Percentiles rank a stretch among this genome's conserved stretches.
Evolutionary conservation across 176 grass and related monocot species (phyloP).

Genomic region (Aegilops umbellulata): DNA sequence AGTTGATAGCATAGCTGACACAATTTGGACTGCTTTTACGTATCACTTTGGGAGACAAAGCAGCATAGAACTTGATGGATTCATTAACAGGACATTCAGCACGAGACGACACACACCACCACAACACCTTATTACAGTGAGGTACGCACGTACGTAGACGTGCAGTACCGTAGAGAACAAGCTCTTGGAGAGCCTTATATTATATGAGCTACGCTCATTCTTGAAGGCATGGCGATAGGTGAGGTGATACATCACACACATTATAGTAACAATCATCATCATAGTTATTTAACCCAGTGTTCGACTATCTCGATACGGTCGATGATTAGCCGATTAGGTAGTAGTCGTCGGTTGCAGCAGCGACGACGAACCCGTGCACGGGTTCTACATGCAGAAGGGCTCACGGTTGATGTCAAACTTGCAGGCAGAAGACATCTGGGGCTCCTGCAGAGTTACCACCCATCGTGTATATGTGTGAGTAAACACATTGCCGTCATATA

Average conservation of each 20-base stretch:
- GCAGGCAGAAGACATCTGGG: slow-evolving; percentile 66
- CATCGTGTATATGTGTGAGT: too few relatives aligned
- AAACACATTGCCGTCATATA: too few relatives aligned
- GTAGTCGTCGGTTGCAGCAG: neutral
- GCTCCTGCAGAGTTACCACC: slow-evolving; percentile 60
- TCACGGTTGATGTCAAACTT: slow-evolving; percentile 60
- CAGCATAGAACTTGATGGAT: neutral
- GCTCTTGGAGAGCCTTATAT: neutral
- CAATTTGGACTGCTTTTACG: neutral
- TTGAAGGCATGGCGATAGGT: neutral
- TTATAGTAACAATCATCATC: neutral
- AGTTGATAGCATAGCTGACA: too few relatives aligned
- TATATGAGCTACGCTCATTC: neutral
- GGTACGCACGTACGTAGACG: neutral
- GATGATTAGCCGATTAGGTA: neutral
- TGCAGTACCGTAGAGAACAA: neutral
- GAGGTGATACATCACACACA: neutral
- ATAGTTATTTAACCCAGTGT: neutral
- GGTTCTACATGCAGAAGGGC: slow-evolving; percentile 57
- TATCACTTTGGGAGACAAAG: neutral
- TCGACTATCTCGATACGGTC: neutral
- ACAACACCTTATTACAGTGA: slow-evolving; percentile 24
- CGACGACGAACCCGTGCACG: neutral
- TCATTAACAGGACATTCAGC: neutral
- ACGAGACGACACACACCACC: neutral